Percentiles rank a stretch among this genome's conserved stretches.
These are phyloP conservation scores for Schizophyllum amplum DNA, from an alignment of 1,284 basidiomycete genomes.

Conservation along the genomic window DNA sequence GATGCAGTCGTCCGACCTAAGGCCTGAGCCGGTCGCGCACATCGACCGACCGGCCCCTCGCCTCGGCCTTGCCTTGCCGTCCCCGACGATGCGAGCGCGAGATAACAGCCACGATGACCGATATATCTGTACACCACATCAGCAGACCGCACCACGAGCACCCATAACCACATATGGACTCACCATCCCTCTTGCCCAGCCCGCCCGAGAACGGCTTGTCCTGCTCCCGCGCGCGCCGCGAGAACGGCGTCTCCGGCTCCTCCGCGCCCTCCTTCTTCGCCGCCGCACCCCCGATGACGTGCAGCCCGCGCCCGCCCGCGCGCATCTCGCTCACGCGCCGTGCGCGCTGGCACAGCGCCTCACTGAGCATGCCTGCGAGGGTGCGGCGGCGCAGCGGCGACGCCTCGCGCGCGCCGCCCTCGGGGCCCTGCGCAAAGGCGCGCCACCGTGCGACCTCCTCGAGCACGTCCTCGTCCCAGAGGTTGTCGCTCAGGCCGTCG, in stretches of 20 bases:
- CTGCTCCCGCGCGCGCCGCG: slow-evolving; percentile 52
- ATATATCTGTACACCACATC: slow-evolving; percentile 44
- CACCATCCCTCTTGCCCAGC: slow-evolving; percentile 65
- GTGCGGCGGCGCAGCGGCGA: slow-evolving; percentile 37
- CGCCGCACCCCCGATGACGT: slow-evolving; percentile 6
- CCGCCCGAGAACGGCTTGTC: slow-evolving; percentile 52
- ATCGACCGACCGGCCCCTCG: not conserved
- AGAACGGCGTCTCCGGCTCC: slow-evolving; percentile 60
- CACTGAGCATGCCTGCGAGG: slow-evolving; percentile 58
- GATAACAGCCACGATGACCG: slow-evolving; percentile 53
- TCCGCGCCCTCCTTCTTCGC: slow-evolving; percentile 14
- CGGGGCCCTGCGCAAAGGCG: slow-evolving; percentile 19
- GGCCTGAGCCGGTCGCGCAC: not conserved
- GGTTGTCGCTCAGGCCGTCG: slow-evolving; percentile 90
- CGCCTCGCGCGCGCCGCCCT: slow-evolving; percentile 1
- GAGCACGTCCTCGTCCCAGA: slow-evolving; percentile 92
- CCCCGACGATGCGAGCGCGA: slow-evolving; percentile 29
- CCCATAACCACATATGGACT: slow-evolving; percentile 16
- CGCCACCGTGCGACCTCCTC: slow-evolving; percentile 77
- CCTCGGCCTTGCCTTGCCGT: slow-evolving; percentile 1
- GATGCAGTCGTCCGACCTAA: not conserved
- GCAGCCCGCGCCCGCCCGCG: slow-evolving; percentile 6
- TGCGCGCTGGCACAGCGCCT: slow-evolving; percentile 66
- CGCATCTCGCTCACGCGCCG: slow-evolving; percentile 43
- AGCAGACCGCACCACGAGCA: not conserved